Evolutionary conservation across 148 eudicot species (phyloP).

Genomic region (Vaccinium vitisidaea): DNA sequence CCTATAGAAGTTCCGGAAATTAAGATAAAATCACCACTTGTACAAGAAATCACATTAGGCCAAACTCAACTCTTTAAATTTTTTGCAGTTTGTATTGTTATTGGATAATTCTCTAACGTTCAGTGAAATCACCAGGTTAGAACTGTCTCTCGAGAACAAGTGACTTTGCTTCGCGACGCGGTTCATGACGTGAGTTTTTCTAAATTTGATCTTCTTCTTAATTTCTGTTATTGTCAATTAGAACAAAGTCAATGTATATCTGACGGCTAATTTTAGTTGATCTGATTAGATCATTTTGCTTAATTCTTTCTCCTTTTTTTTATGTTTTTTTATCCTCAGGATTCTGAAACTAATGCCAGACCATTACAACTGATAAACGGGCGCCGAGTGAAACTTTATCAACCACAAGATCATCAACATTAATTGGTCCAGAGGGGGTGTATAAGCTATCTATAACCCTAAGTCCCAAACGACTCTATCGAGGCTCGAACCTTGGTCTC

Average conservation of each 20-base stretch:
- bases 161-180: conserved; percentile 29
- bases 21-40: too few relatives aligned
- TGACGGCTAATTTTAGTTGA: background rate
- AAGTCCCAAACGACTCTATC: too few relatives aligned
- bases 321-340: conserved; percentile 13
- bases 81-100: too few relatives aligned
- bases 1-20: too few relatives aligned
- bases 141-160: conserved; percentile 36
- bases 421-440: background rate
- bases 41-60: too few relatives aligned
- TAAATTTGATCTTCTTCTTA: background rate
- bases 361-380: conserved; percentile 34
- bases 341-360: conserved; percentile 28
- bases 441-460: too few relatives aligned
- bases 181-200: conserved; percentile 41
- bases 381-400: conserved; percentile 19
- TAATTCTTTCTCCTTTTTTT: background rate
- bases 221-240: too few relatives aligned
- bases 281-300: background rate
- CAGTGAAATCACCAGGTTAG: conserved; percentile 26
- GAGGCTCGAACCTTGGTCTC: too few relatives aligned
- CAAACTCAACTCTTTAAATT: background rate
- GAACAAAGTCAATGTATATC: background rate
- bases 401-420: background rate
- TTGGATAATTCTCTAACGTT: background rate